phyloP scores from a whole-genome alignment of 1,139 yeast species.

The Blastobotrys serpentis region DNA sequence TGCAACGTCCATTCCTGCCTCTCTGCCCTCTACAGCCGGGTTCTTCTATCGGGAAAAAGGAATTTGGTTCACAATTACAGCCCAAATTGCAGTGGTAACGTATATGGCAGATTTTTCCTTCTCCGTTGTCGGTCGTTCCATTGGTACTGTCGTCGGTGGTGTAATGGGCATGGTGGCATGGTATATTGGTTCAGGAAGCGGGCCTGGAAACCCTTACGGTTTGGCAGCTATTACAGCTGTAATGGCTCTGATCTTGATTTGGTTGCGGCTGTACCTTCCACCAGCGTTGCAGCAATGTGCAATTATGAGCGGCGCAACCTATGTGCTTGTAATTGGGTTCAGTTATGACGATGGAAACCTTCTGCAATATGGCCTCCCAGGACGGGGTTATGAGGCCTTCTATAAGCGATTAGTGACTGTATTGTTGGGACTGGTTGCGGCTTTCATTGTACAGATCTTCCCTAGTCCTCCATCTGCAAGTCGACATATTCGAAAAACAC shows the following conservation, averaged over 20 bases:
- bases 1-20: constrained; percentile 3
- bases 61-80: constrained; percentile 5
- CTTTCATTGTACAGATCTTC: constrained; percentile 4
- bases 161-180: constrained; percentile 37
- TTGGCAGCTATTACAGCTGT: constrained; percentile 35
- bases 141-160: constrained; percentile 34
- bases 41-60: constrained; percentile 9
- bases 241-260: constrained; percentile 28
- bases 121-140: constrained; percentile 1
- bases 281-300: constrained; percentile 34
- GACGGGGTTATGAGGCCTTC: constrained; percentile 4
- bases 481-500: constrained; percentile 3
- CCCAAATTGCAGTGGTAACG: constrained; percentile 7
- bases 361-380: constrained; percentile 2
- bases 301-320: constrained; percentile 34
- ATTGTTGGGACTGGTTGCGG: constrained; percentile 3
- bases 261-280: constrained; percentile 34
- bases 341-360: constrained; percentile 33
- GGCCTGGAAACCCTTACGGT: constrained; percentile 36
- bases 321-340: constrained; percentile 35
- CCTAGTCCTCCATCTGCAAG: constrained; percentile 7
- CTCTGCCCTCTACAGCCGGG: background rate
- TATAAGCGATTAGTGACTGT: constrained; percentile 5
- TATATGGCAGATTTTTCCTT: constrained; percentile 6
- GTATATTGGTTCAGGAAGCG: constrained; percentile 38